Percentiles rank a stretch among this genome's conserved stretches.
phyloP scores from a whole-genome alignment of 495 filamentous ascomycete genomes.

The Rusavskia elegans region DNA sequence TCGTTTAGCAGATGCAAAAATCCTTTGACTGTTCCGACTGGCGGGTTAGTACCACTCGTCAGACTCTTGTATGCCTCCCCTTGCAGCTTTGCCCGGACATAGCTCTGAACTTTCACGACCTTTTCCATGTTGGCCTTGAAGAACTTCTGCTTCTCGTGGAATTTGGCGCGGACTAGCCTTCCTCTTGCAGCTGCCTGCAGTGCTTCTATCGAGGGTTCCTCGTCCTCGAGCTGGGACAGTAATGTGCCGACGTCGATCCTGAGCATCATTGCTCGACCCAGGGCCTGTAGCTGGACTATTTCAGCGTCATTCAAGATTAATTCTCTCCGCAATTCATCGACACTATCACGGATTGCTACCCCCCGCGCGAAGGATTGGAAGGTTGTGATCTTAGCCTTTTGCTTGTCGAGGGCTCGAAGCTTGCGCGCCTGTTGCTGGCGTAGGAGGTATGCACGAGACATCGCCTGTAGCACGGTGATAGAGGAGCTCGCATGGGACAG shows the following conservation, averaged over 20 bases:
- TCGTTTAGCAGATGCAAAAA: conserved; percentile 97
- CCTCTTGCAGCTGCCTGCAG: conserved; percentile 65
- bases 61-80: conserved; percentile 95
- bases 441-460: conserved; percentile 26
- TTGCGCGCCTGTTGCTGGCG: conserved; percentile 27
- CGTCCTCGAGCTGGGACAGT: conserved; percentile 59
- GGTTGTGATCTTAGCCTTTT: conserved; percentile 39
- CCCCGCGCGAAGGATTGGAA: conserved; percentile 64
- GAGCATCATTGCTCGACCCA: conserved; percentile 63
- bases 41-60: conserved; percentile 92
- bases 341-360: conserved; percentile 34
- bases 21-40: conserved; percentile 89
- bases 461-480: conserved; percentile 31
- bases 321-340: conserved; percentile 34
- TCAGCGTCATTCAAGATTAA: conserved; percentile 40
- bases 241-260: conserved; percentile 53
- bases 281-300: conserved; percentile 51
- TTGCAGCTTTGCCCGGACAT: conserved; percentile 82
- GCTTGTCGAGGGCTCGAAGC: conserved; percentile 39
- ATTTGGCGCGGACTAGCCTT: conserved; percentile 53
- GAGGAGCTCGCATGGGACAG: conserved; percentile 20
- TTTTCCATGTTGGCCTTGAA: conserved; percentile 97
- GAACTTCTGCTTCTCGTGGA: conserved; percentile 70
- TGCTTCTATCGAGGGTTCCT: conserved; percentile 58
- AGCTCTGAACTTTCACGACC: conserved; percentile 96